A percentile compares a stretch with the other conserved stretches of the same genome.
These are phyloP conservation scores for Bruguiera gymnorhiza DNA, from an alignment of 345 rosid species.

Conservation along the genomic window DNA sequence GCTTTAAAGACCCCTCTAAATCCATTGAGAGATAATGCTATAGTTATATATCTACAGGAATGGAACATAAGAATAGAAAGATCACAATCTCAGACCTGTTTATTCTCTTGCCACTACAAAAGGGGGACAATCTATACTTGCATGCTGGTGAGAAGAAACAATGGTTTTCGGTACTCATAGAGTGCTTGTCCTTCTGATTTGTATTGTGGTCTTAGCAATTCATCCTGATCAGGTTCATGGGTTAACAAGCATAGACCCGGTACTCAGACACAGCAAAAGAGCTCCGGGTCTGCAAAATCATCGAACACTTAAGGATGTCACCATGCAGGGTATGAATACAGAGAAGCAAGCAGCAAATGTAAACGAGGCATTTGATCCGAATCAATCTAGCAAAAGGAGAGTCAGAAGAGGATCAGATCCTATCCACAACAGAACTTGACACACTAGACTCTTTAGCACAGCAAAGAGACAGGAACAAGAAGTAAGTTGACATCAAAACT, in stretches of 20 bases:
- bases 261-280: constrained; percentile 24
- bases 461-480: constrained; percentile 4
- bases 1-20: constrained; percentile 52
- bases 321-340: constrained; percentile 33
- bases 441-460: constrained; percentile 23
- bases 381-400: constrained; percentile 67
- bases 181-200: constrained; percentile 48
- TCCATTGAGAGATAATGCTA: constrained; percentile 50
- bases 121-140: constrained; percentile 33
- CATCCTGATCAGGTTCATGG: constrained; percentile 37
- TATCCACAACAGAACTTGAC: constrained; percentile 69
- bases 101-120: constrained; percentile 38
- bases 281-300: constrained; percentile 23
- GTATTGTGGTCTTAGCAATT: constrained; percentile 48
- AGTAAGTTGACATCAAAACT: constrained; percentile 28
- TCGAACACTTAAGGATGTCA: constrained; percentile 39
- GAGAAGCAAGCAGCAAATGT: constrained; percentile 31
- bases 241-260: constrained; percentile 33
- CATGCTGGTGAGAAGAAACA: constrained; percentile 38
- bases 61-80: constrained; percentile 40
- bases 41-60: constrained; percentile 54
- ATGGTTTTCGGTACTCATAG: constrained; percentile 44
- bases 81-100: constrained; percentile 31
- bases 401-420: constrained; percentile 82
- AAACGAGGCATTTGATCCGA: constrained; percentile 41